Conservation (phyloP, 2,329 filamentous ascomycete species). For the Geosmithia putterillii region DNA sequence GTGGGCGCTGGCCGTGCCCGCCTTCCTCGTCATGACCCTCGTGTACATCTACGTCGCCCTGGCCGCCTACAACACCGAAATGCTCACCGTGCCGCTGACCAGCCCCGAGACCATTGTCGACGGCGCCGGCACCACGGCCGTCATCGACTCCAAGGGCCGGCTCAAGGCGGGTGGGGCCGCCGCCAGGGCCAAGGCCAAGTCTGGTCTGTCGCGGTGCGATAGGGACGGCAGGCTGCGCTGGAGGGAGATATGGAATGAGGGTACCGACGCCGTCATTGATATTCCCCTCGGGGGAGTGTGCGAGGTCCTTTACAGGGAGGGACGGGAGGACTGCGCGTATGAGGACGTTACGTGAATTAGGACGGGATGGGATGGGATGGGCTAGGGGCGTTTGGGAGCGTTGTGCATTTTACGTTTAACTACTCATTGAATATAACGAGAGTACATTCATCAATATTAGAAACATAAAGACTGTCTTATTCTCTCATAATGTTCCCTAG, state of each 20-base stretch:
- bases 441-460: too few relatives aligned
- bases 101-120: constrained; percentile 87
- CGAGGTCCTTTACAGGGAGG: constrained; percentile 77
- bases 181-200: constrained; percentile 4
- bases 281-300: constrained; percentile 90
- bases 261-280: constrained; percentile 96
- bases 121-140: constrained; percentile 74
- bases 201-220: constrained; percentile 22
- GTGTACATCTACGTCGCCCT: constrained; percentile 92
- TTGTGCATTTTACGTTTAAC: too few relatives aligned
- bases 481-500: too few relatives aligned
- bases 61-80: constrained; percentile 79
- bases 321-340: constrained; percentile 14
- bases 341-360: constrained; percentile 8
- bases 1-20: constrained; percentile 91
- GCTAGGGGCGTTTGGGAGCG: too few relatives aligned
- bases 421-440: too few relatives aligned
- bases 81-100: constrained; percentile 68
- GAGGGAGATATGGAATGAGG: constrained; percentile 76
- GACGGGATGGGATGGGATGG: background rate
- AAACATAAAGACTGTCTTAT: too few relatives aligned
- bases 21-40: constrained; percentile 77
- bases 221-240: constrained; percentile 45
- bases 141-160: constrained; percentile 59
- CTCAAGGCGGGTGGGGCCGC: constrained; percentile 22